Conservation (phyloP, 1,284 basidiomycete genomes). For the Inonotus hispidus region DNA sequence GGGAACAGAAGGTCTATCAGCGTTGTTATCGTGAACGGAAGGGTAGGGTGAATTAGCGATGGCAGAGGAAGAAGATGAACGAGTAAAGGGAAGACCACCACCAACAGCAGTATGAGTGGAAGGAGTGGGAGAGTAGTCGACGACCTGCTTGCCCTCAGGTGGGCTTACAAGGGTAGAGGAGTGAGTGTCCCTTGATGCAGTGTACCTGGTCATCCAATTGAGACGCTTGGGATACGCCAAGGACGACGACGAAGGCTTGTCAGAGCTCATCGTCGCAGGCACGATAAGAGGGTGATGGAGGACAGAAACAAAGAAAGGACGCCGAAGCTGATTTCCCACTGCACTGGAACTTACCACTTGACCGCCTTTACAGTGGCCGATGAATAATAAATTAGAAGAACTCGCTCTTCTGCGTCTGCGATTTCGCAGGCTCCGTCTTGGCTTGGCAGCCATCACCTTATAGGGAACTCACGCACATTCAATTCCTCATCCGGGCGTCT, state of each 20-base stretch:
- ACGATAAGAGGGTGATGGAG: not conserved
- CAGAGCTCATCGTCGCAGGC: slow-evolving; percentile 3
- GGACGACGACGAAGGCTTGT: slow-evolving; percentile 9
- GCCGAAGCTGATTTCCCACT: too few relatives aligned
- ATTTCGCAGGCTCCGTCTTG: too few relatives aligned
- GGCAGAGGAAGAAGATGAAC: slow-evolving; percentile 16
- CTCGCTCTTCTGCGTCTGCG: too few relatives aligned
- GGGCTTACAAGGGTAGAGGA: slow-evolving; percentile 9
- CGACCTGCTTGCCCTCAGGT: slow-evolving; percentile 16
- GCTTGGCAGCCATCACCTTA: too few relatives aligned
- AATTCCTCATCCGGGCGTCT: too few relatives aligned
- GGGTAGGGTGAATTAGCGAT: slow-evolving; percentile 8
- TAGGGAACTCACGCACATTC: too few relatives aligned
- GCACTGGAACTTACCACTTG: too few relatives aligned
- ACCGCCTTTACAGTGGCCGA: too few relatives aligned
- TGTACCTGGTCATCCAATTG: slow-evolving; percentile 13
- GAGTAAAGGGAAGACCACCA: slow-evolving; percentile 15
- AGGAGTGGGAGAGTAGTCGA: slow-evolving; percentile 1
- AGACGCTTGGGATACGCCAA: slow-evolving; percentile 2
- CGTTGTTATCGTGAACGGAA: slow-evolving; percentile 4
- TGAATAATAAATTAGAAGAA: too few relatives aligned
- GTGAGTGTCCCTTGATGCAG: slow-evolving; percentile 2
- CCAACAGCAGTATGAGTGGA: slow-evolving; percentile 12
- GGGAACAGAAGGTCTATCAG: slow-evolving; percentile 11
- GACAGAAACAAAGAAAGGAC: not conserved